Base-by-base conservation (phyloP, 768 basidiomycete genomes). In the Hygrophorus pudorinus region DNA sequence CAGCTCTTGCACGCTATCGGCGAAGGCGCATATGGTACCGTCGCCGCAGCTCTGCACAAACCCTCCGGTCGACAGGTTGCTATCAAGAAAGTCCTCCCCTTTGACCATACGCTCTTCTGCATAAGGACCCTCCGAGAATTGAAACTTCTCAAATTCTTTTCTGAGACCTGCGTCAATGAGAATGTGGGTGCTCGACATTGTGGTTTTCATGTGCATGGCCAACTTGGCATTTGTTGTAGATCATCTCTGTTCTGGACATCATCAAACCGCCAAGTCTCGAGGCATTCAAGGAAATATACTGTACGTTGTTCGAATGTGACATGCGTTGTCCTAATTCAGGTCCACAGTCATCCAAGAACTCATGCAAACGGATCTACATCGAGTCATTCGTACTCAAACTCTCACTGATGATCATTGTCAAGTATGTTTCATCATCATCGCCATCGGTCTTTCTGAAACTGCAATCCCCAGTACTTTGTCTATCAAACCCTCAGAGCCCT, bases 1-100 rank as follows among this genome's bases (percentile, higher is more conserved):
- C 75, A 80, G 54, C 63, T 87, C 48, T 66, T 86, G 56, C 75
- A 84, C 57, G 69, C 75, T 44, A 79, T 90, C 45, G 86, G 85
- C 37, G 85, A 88, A 65, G 85, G 90, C 44, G 87, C 89, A 38
- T 91, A 92, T 58, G 92, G 91, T 24, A 88, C 85, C 16, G 91
- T 96, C 40, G 86, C 77, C 45, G 86, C 91, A 44, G 93, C 92
- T 28, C 66, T 85, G 30, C 91, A 96, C 65, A 76, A 78, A 53
- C 84, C 86, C 4, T 78, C 81, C 6, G 78, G 81, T 27, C 78
- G 79, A 48, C 78, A 88, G 59, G 90, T 97, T 12, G 93, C 92
- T 34, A 93, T 94, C 67, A 97, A 94, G 75, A 91, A 89, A 65
- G 84, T 96, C 55, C 78, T 86, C 33, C 92, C 91, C 7, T 94